Evolutionary conservation across 768 basidiomycete species (phyloP), one percentile per base, ranked within the genome.

Genomic region (Thelephora ganbajun): DNA sequence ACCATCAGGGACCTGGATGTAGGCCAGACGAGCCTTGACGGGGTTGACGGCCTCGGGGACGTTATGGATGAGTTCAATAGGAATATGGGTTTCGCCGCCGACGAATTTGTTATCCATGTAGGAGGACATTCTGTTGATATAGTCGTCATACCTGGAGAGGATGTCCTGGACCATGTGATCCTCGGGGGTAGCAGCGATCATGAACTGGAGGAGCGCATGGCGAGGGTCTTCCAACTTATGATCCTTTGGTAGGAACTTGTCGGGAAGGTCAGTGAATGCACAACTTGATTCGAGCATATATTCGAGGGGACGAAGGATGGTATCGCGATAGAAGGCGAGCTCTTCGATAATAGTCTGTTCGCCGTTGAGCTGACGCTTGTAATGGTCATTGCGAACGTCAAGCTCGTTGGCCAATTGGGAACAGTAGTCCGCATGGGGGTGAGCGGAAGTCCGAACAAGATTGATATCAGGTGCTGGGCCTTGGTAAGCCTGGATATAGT

Each of bases 21-120:
- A 93, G 0, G 81, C 83, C 49, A 92, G 63, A 49, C 72, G 74
- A 1, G 80, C 80, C 67, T 87, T 85, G 58, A 91, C 89, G 9
- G 90, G 83, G 53, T 72, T 79, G 48, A 89, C 73, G 2, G 91
- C 62, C 50, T 83, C 85, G 6, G 87, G 88, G 13, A 86, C 85
- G 49, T 77, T 74, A 53, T 70, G 59, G 35, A 81, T 71, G 20
- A 74, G 66, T 39, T 67, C 67, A 4, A 62, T 51, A 11, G 69
- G 63, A 18, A 63, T 67, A 19, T 65, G 61, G 12, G 22, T 22
- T 18, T 14, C 39, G 5, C 67, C 68, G 14, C 75, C 71, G 45
- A 78, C 69, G 48, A 80, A 67, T 53, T 71, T 62, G 1, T 62
- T 52, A 43, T 67, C 64, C 41, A 65, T 61, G 14, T 62, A 60